Evolutionary conservation across 2,329 filamentous ascomycete species (phyloP), one percentile per base, ranked within the genome.

Genomic region (Chaetomiaceae sp.): DNA sequence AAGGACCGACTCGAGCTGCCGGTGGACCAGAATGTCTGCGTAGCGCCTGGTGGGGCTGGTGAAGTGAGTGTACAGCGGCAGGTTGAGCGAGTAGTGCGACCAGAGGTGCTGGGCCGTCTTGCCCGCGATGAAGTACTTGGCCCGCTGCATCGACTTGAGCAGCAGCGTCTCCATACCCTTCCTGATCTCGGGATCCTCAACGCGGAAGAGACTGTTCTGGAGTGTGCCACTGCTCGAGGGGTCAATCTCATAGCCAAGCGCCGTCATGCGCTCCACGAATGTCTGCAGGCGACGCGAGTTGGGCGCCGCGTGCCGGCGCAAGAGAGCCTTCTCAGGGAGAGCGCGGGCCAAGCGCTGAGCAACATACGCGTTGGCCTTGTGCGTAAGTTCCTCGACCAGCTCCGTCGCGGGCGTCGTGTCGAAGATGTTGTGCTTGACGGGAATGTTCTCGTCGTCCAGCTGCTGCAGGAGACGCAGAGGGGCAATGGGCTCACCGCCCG

Each of bases 81-180:
- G 75, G 73, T 99, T 99, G 48, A 97, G 79, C 14, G 90, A 87
- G 71, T 95, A 99, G 73, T 99, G 92, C 57, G 88, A 83, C 73
- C 88, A 87, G 60, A 91, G 78, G 58, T 89, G 86, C 70, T 88
- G 85, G 38, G 82, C 73, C 31, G 87, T 83, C 76, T 90, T 95
- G 66, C 88, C 84, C 51, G 87, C 81, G 63, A 97, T 87, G 66
- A 85, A 95, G 75, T 99, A 99, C 72, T 96, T 97, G 66, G 91
- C 94, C 58, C 92, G 88, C 65, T 89, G 87, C 91, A 97, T 96
- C 34, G 91, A 86, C 77, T 99, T 99, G 70, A 96, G 80, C 31
- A 97, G 78, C 27, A 97, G 76, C 2, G 92, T 96, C 78, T 99
- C 94, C 89, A 99, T 96, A 59, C 94, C 94, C 83, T 95, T 96